Evolutionary conservation across 1,139 yeast genomes (phyloP), one percentile per base, ranked within the genome.

Genomic region (Scheffersomyces illinoinensis): DNA sequence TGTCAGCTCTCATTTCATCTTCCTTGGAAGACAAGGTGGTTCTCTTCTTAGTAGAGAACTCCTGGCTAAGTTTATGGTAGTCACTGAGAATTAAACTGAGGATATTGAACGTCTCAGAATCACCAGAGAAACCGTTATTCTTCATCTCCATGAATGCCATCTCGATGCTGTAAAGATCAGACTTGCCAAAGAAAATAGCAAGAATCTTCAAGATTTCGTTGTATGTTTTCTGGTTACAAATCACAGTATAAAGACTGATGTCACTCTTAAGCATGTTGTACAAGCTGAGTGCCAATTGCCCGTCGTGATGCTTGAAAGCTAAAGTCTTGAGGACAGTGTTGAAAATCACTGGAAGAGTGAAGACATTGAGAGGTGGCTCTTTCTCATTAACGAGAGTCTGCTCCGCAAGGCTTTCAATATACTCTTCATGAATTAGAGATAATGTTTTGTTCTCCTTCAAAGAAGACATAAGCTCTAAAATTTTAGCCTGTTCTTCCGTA

Each of bases 171-270:
- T 74, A 73, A 48, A 81, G 66, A 56, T 73, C 74, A 21, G 76
- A 65, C 61, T 77, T 78, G 6, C 84, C 84, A 54, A 69, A 66
- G 63, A 68, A 79, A 0, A 79, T 67, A 83, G 84, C 79, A 50
- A 70, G 66, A n/a, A 73, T 67, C 57, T 75, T 70, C 52, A 81
- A 65, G 7, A 79, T 68, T 61, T 78, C 78, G 62, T 81, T 81
- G 61, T 76, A 80, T 1, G 84, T 78, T 46, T 72, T 75, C 64
- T 81, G 84, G 63, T 78, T 78, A 63, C 82, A 78, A 17, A 75
- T 69, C 7, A 76, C 66, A 4, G 80, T 70, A 64, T 76, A 77
- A 23, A 78, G 62, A 18, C 67, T 65, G 33, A 78, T 59, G 60
- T 80, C 77, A 20, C 64, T 66, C 63, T 79, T 78, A 39, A 78